A percentile compares a stretch with the other conserved stretches of the same genome.
phyloP scores from a whole-genome alignment of 2,329 filamentous ascomycete species.

The Ophiostoma australiae region DNA sequence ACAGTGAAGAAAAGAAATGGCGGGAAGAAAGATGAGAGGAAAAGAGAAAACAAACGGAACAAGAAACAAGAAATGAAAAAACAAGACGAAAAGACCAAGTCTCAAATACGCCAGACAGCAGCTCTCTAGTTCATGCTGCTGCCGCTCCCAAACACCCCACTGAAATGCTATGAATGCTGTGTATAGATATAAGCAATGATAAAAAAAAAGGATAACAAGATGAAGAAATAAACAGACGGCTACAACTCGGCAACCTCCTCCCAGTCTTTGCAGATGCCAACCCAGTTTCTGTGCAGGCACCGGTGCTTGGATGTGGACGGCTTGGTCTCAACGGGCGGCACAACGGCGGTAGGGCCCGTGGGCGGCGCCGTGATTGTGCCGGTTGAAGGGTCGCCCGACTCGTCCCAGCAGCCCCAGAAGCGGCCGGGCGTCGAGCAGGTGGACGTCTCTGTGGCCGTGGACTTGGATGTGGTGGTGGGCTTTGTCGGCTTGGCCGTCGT shows the following conservation, averaged over 20 bases:
- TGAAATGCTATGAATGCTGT: slow-evolving; percentile 5
- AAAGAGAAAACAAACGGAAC: background rate
- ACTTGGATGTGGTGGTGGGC: slow-evolving; percentile 32
- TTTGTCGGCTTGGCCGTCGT: slow-evolving; percentile 24
- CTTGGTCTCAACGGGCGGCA: slow-evolving; percentile 25
- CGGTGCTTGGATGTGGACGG: slow-evolving; percentile 29
- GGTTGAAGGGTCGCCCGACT: slow-evolving; percentile 20
- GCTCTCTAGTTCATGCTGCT: slow-evolving; percentile 6
- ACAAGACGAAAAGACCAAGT: background rate
- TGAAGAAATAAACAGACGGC: background rate
- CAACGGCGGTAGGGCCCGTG: slow-evolving; percentile 21
- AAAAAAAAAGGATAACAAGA: background rate
- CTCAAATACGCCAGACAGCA: slow-evolving; percentile 14
- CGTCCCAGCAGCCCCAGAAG: slow-evolving; percentile 30
- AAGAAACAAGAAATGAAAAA: background rate
- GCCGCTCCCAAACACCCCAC: background rate
- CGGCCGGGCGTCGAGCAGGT: slow-evolving; percentile 28
- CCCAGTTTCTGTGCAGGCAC: slow-evolving; percentile 38
- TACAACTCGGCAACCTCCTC: slow-evolving; percentile 30
- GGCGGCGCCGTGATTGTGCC: slow-evolving; percentile 18
- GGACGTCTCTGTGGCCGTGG: slow-evolving; percentile 23
- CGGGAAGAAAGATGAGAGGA: background rate
- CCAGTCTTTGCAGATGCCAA: slow-evolving; percentile 42
- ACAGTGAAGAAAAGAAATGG: too few species aligned
- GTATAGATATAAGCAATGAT: background rate